Percentiles rank a stretch among this genome's conserved stretches.
phyloP scores from a whole-genome alignment of 2,329 filamentous ascomycete genomes.

The Aureobasidium musti region DNA sequence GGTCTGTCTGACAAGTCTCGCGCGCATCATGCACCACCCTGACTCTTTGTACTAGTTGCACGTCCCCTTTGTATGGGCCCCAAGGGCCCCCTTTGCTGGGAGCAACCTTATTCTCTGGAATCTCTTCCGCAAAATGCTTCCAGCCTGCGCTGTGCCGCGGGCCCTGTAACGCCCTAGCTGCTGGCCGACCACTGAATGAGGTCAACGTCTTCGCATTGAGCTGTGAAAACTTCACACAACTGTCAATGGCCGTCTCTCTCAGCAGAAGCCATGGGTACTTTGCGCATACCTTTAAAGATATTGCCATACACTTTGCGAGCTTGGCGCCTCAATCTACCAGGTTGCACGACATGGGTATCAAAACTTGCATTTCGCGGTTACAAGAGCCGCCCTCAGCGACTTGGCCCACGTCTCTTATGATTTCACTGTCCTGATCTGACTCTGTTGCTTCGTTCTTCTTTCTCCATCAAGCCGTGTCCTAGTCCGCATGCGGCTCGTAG shows the following conservation, averaged over 20 bases:
- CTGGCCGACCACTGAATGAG: slow-evolving; percentile 4
- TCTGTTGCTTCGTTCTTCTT: slow-evolving; percentile 3
- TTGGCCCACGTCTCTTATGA: slow-evolving; percentile 11
- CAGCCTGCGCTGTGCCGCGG: slow-evolving; percentile 7
- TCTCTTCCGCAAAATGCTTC: slow-evolving; percentile 9
- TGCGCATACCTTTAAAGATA: background rate
- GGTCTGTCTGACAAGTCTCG: slow-evolving; percentile 2
- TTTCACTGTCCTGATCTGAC: slow-evolving; percentile 4
- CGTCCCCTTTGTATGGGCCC: slow-evolving; percentile 19
- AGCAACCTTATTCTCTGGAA: slow-evolving; percentile 15
- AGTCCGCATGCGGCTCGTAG: slow-evolving; percentile 24
- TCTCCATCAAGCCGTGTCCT: slow-evolving; percentile 11
- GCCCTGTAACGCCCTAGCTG: slow-evolving; percentile 6
- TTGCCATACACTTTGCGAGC: background rate
- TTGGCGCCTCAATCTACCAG: slow-evolving; percentile 4
- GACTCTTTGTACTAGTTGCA: slow-evolving; percentile 6
- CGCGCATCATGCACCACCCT: slow-evolving; percentile 15
- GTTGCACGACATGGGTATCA: slow-evolving; percentile 13
- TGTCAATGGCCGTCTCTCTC: slow-evolving; percentile 4
- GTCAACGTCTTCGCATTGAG: slow-evolving; percentile 16
- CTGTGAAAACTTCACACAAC: background rate
- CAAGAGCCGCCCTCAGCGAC: background rate
- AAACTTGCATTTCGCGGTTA: background rate
- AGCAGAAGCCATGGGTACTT: background rate
- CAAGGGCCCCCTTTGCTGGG: slow-evolving; percentile 26